phyloP scores from a whole-genome alignment of 202 grass and related monocot genomes.

The Carex arenaria region DNA sequence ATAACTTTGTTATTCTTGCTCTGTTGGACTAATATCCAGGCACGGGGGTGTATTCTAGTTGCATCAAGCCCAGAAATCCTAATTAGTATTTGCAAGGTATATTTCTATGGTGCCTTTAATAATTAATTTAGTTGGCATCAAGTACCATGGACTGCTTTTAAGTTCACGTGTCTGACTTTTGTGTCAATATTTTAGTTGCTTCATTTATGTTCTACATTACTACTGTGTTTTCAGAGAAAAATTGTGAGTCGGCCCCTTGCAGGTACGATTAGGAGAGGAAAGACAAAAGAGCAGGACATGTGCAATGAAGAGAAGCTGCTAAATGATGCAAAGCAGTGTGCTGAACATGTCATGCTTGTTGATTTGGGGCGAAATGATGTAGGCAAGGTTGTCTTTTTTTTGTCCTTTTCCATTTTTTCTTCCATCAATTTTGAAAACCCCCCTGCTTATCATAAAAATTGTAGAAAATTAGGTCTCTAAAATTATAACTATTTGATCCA shows the following conservation, averaged over 20 bases:
- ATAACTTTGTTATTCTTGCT: slow-evolving; percentile 20
- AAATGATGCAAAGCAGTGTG: slow-evolving; percentile 84
- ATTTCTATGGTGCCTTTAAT: not conserved
- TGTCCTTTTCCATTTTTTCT: not conserved
- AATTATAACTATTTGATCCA: not conserved
- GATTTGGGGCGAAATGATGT: slow-evolving; percentile 99
- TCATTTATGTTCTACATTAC: not conserved
- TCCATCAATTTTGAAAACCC: not conserved
- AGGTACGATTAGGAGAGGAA: slow-evolving; percentile 81
- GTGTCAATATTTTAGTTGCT: not conserved
- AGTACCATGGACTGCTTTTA: not conserved
- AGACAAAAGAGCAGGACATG: slow-evolving; percentile 53
- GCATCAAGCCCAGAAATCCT: slow-evolving; percentile 93
- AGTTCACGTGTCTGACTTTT: not conserved
- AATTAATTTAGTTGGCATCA: not conserved
- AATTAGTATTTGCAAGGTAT: slow-evolving; percentile 61
- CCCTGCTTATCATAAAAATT: not conserved
- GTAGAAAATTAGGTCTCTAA: not conserved
- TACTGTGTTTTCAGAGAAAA: slow-evolving; percentile 36
- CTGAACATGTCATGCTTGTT: slow-evolving; percentile 91
- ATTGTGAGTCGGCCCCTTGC: slow-evolving; percentile 83
- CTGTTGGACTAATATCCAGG: slow-evolving; percentile 31
- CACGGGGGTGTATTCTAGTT: slow-evolving; percentile 77
- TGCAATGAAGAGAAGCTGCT: slow-evolving; percentile 63
- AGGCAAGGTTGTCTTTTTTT: slow-evolving; percentile 45